Evolutionary conservation across 352 stramenopile genomes (phyloP).

Genomic region (Saprolegnia parasitica): DNA sequence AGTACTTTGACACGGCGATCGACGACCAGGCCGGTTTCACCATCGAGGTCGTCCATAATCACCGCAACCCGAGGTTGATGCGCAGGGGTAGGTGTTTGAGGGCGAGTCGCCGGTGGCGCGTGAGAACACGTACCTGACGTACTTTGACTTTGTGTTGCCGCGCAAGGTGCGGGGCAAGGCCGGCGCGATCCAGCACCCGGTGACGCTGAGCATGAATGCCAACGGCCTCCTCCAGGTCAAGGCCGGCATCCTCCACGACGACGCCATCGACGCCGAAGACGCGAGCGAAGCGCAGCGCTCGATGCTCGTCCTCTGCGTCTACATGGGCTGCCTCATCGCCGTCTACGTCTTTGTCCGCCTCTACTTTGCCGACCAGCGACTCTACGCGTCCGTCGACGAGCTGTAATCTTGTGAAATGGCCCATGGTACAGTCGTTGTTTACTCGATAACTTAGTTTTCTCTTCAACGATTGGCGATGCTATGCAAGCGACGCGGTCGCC

Average conservation of each 20-base stretch:
- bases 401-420: too few relatives aligned
- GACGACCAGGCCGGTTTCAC: constrained; percentile 67
- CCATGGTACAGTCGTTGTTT: constrained; percentile 5
- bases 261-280: constrained; percentile 26
- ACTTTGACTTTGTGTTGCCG: constrained; percentile 80
- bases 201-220: constrained; percentile 85
- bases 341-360: constrained; percentile 21
- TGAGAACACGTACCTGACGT: constrained; percentile 81
- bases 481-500: neutral
- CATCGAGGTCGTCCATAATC: constrained; percentile 44
- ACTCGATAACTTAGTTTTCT: neutral
- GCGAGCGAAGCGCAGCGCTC: neutral
- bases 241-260: constrained; percentile 72
- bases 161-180: constrained; percentile 63
- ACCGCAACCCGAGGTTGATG: neutral
- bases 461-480: constrained; percentile 4
- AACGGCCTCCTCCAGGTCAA: constrained; percentile 81
- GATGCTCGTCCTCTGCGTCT: constrained; percentile 7
- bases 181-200: constrained; percentile 66
- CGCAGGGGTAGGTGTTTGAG: constrained; percentile 49
- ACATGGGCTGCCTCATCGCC: constrained; percentile 8
- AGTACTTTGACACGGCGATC: constrained; percentile 77
- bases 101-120: constrained; percentile 67
- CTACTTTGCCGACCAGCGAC: constrained; percentile 13
- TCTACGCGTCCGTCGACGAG: too few relatives aligned